Evolutionary conservation across 495 filamentous ascomycete genomes (phyloP).

Genomic region (Mytilinidion resinicola): DNA sequence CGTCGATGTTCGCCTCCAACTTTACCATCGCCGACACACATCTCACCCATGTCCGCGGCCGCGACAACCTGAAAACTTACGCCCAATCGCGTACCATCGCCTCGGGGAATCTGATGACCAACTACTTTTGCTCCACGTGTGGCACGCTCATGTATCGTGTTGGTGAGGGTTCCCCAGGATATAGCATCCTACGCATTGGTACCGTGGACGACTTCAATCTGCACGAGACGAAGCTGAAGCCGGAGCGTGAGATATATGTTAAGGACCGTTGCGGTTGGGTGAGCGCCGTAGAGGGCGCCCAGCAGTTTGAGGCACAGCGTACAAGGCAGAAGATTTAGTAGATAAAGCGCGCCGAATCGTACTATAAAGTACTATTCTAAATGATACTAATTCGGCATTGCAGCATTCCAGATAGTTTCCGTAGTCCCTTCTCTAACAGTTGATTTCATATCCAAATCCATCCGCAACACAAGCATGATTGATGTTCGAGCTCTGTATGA

Average conservation of each 20-base stretch:
- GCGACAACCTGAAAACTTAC: slow-evolving; percentile 2
- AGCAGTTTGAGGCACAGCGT: slow-evolving; percentile 3
- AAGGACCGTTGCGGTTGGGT: slow-evolving; percentile 12
- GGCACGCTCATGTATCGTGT: slow-evolving; percentile 24
- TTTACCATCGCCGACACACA: slow-evolving; percentile 11
- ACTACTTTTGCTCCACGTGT: slow-evolving; percentile 17
- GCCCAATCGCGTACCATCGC: slow-evolving; percentile 5
- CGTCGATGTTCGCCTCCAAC: slow-evolving; percentile 22
- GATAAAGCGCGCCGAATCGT: no score
- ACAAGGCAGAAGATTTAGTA: no score
- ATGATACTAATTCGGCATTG: no score
- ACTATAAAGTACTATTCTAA: no score
- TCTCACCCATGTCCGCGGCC: slow-evolving; percentile 12
- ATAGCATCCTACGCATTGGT: slow-evolving; percentile 18
- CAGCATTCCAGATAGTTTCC: no score
- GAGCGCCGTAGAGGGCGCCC: slow-evolving; percentile 3
- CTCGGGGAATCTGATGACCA: slow-evolving; percentile 10
- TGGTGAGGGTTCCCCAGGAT: slow-evolving; percentile 8
- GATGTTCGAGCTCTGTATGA: no score
- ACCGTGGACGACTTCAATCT: slow-evolving; percentile 24
- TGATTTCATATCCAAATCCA: no score
- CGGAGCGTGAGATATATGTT: slow-evolving; percentile 8
- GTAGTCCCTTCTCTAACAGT: no score
- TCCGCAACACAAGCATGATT: no score
- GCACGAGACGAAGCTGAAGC: slow-evolving; percentile 20